Conservation (phyloP, 306 rosid genomes). For the Vicia sativa region DNA sequence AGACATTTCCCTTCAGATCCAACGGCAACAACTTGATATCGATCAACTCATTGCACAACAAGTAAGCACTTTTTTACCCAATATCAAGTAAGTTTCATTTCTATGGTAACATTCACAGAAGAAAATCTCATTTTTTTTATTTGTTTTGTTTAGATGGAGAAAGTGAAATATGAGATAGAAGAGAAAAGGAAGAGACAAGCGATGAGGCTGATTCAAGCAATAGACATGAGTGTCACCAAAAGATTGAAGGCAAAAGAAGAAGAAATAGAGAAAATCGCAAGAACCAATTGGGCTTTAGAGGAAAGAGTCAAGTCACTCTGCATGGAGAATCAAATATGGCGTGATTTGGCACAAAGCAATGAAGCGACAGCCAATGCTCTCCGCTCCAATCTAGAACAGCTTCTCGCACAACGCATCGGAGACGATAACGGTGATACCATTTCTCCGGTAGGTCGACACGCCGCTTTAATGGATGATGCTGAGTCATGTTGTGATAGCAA, state of each 20-base stretch:
- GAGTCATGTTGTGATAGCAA: slow-evolving; percentile 75
- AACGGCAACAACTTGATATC: slow-evolving; percentile 70
- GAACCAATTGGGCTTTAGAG: slow-evolving; percentile 76
- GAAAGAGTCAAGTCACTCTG: slow-evolving; percentile 63
- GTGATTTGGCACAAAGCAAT: slow-evolving; percentile 79
- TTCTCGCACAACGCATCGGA: slow-evolving; percentile 48
- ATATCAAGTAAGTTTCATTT: background rate
- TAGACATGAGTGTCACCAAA: slow-evolving; percentile 63
- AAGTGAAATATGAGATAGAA: slow-evolving; percentile 71
- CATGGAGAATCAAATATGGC: slow-evolving; percentile 84
- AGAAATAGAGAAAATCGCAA: slow-evolving; percentile 75
- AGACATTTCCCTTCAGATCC: slow-evolving; percentile 71
- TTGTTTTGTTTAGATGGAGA: slow-evolving; percentile 59
- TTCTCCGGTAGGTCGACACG: slow-evolving; percentile 2
- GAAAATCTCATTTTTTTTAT: background rate
- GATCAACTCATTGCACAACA: slow-evolving; percentile 63
- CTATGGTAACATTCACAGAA: background rate
- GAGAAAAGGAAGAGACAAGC: slow-evolving; percentile 74
- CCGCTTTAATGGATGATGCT: slow-evolving; percentile 50
- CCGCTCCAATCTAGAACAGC: slow-evolving; percentile 62
- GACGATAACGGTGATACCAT: slow-evolving; percentile 24
- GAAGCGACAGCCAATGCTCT: slow-evolving; percentile 85
- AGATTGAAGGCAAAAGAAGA: slow-evolving; percentile 66
- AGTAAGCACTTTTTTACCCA: slow-evolving; percentile 41
- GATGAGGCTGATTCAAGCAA: slow-evolving; percentile 57